A percentile compares a stretch with the other conserved stretches of the same genome.
These are phyloP conservation scores for Saccharum hybrid DNA, from an alignment of 202 grass and related monocot genomes.

Conservation along the genomic window DNA sequence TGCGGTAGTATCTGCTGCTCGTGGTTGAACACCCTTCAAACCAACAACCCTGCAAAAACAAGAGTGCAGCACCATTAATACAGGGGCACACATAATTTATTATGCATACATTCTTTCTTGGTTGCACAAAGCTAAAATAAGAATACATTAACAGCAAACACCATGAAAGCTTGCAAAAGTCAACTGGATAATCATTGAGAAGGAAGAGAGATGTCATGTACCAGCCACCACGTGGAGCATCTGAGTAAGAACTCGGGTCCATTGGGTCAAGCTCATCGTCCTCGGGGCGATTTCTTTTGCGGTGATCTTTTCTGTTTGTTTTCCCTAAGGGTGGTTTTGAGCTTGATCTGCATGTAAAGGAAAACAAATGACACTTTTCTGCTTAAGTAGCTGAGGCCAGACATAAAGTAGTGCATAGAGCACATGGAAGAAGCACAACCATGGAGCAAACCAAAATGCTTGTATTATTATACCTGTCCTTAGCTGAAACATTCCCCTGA, in stretches of 20 bases:
- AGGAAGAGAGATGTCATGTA: slow-evolving; percentile 49
- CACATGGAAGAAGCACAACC: slow-evolving; percentile 29
- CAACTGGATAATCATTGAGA: slow-evolving; percentile 32
- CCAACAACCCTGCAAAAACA: slow-evolving; percentile 78
- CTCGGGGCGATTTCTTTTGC: slow-evolving; percentile 69
- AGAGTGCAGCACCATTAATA: slow-evolving; percentile 31
- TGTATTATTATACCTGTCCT: slow-evolving; percentile 64
- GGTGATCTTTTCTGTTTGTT: slow-evolving; percentile 63
- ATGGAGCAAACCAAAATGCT: slow-evolving; percentile 16
- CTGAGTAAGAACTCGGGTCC: slow-evolving; percentile 99
- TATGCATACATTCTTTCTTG: slow-evolving; percentile 7
- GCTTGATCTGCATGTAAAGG: slow-evolving; percentile 51
- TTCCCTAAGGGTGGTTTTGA: slow-evolving; percentile 72
- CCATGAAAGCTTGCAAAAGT: slow-evolving; percentile 28
- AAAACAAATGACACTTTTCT: slow-evolving; percentile 12
- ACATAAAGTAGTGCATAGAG: slow-evolving; percentile 10
- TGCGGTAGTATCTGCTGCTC: slow-evolving; percentile 96
- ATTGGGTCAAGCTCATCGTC: slow-evolving; percentile 97
- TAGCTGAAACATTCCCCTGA: slow-evolving; percentile 56
- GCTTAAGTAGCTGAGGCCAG: slow-evolving; percentile 9
- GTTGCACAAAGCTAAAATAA: slow-evolving; percentile 28
- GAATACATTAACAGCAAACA: slow-evolving; percentile 34
- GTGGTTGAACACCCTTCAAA: slow-evolving; percentile 93
- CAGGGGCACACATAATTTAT: slow-evolving; percentile 9
- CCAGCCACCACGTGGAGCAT: slow-evolving; percentile 98